A percentile compares a stretch with the other conserved stretches of the same genome.
Evolutionary conservation across 345 rosid genomes (phyloP).

Genomic region (Barbarea vulgaris): DNA sequence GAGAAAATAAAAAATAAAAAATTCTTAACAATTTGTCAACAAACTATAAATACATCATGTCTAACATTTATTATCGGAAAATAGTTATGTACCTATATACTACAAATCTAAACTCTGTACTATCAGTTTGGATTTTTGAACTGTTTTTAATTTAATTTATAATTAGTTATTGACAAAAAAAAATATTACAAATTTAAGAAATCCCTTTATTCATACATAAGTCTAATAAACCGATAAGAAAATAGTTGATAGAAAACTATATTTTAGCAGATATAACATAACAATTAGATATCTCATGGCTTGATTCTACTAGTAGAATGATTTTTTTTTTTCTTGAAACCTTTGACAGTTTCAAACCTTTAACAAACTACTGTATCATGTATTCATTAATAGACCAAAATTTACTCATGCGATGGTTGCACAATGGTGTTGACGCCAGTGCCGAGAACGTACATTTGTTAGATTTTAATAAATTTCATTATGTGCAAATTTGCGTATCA

Average conservation of each 20-base stretch:
- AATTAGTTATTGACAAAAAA: too few species aligned
- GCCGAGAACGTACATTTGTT: too few species aligned
- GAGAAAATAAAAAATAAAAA: too few species aligned
- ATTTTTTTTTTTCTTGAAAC: neutral
- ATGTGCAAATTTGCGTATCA: neutral
- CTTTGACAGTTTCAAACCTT: neutral
- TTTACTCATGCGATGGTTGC: neutral
- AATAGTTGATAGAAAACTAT: neutral
- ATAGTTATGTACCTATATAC: neutral
- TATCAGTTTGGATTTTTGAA: too few species aligned
- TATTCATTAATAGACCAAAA: neutral
- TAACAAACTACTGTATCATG: neutral
- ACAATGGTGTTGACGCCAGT: too few species aligned
- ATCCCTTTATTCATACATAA: neutral
- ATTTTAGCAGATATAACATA: too few species aligned
- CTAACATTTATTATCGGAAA: neutral
- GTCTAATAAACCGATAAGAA: neutral
- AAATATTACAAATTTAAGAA: neutral
- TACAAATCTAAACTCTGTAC: too few species aligned
- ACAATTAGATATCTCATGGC: neutral
- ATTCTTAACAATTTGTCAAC: neutral
- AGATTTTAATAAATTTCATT: neutral
- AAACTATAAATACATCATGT: constrained; percentile 4
- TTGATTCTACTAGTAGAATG: neutral
- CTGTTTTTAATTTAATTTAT: too few species aligned